These are phyloP conservation scores for Blastomyces gilchristii DNA, from an alignment of 2,329 filamentous ascomycete species.

Conservation along the genomic window DNA sequence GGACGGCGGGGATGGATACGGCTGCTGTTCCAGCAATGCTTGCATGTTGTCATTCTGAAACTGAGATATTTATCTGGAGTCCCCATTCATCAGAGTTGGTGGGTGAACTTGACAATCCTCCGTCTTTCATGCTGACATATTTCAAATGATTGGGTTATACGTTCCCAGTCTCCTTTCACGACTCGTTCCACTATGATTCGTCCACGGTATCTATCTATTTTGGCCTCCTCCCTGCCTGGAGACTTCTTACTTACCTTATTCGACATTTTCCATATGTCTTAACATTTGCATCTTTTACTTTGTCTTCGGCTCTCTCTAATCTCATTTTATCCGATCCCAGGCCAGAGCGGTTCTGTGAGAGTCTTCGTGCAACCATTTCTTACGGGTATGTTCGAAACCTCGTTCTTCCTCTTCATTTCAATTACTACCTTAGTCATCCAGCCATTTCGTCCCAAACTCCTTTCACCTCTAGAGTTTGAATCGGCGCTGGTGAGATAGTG, in stretches of 20 bases:
- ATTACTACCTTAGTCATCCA: background rate
- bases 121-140: background rate
- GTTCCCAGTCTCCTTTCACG: background rate
- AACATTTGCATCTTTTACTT: background rate
- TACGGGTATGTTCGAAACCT: background rate
- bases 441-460: background rate
- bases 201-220: background rate
- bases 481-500: background rate
- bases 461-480: background rate
- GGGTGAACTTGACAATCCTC: background rate
- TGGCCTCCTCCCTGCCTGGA: background rate
- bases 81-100: background rate
- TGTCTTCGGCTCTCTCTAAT: background rate
- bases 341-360: background rate
- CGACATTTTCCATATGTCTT: background rate
- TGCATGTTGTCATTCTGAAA: constrained; percentile 19
- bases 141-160: background rate
- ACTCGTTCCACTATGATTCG: background rate
- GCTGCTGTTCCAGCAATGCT: constrained; percentile 13
- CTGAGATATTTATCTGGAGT: background rate
- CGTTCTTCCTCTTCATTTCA: constrained; percentile 5
- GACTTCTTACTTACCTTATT: background rate
- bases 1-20: constrained; percentile 6
- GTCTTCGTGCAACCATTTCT: background rate
- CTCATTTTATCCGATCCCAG: background rate